These are phyloP conservation scores for Aspergillus coremiiformis DNA, from an alignment of 495 filamentous ascomycete genomes.

Conservation along the genomic window DNA sequence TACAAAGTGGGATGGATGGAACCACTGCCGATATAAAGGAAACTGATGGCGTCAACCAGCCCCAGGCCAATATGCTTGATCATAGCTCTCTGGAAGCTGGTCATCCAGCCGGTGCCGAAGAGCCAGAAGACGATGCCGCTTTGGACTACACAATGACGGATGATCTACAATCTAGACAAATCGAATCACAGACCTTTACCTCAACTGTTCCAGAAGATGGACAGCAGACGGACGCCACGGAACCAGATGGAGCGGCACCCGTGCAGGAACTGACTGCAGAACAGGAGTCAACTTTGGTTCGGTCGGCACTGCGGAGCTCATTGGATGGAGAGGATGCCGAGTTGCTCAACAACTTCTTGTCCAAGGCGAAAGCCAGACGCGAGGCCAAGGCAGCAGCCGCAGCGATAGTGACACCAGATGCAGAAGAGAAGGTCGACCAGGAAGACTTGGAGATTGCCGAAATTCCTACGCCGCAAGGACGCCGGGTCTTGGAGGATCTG, in stretches of 20 bases:
- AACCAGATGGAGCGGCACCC: constrained; percentile 8
- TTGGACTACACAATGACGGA: constrained; percentile 10
- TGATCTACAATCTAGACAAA: constrained; percentile 5
- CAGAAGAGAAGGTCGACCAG: constrained; percentile 17
- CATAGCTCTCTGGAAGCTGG: background rate
- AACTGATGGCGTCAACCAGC: background rate
- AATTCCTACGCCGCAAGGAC: constrained; percentile 34
- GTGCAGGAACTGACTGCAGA: constrained; percentile 24
- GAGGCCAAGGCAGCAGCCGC: constrained; percentile 37
- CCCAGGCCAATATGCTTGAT: background rate
- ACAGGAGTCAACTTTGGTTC: constrained; percentile 33
- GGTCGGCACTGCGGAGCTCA: constrained; percentile 38
- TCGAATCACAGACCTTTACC: constrained; percentile 1
- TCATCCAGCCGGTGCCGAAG: background rate
- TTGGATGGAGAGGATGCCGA: constrained; percentile 51
- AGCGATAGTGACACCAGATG: constrained; percentile 21
- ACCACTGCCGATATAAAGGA: constrained; percentile 14
- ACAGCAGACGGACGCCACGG: background rate
- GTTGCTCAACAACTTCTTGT: constrained; percentile 54
- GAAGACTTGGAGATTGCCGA: constrained; percentile 18
- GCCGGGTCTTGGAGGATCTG: constrained; percentile 44
- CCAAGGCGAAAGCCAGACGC: constrained; percentile 52
- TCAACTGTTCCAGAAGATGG: constrained; percentile 1
- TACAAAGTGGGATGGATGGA: constrained; percentile 3
- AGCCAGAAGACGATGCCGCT: constrained; percentile 1